Base-by-base conservation (phyloP, 1,284 basidiomycete genomes). In the Kwoniella shivajii region DNA sequence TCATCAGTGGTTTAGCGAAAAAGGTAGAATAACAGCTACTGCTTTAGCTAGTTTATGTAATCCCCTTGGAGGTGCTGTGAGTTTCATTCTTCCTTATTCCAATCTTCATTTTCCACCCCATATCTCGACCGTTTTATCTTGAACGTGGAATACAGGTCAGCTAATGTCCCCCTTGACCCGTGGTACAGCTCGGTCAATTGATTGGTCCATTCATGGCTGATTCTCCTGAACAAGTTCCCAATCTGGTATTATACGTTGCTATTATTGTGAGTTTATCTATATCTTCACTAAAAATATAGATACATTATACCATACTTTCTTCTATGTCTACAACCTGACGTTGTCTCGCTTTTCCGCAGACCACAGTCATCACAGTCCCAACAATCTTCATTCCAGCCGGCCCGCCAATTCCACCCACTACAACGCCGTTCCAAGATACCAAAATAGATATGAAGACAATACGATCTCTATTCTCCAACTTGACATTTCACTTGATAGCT, bases 31-130 rank as follows among this genome's bases (percentile, higher is more conserved):
- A 16, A 46, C 52, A 3, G 52, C 52, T 18, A 54, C 52, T 6
- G 52, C 52, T 30, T 36, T 54, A 11, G 43, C 52, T 30, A 54
- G 44, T 47, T 24, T 54, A 22, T 46, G 44, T 45, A 54, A 54
- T 31, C 52, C 52, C 14, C 29, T 54, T 22, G 52, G 52, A 18
- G 52, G 52, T 11, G 52, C 52, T 41, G 52, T 54, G 44, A 54
- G 52, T 47, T 5, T 10, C 30, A 5, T 41, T 2, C 26, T 29
- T 29, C 22, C 24, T 11, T 5, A 9, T 18, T 11, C 5, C 11
- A 26, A 37, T 16, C 29, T 43, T 27, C 27, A 29, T 14, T 27
- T 10, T 6, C n/a, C n/a, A n/a, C n/a, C n/a, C n/a, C n/a, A n/a
- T n/a, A n/a, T n/a, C n/a, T n/a, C n/a, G n/a, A n/a, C n/a, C n/a